Percentiles rank a stretch among this genome's conserved stretches.
Conservation (phyloP, 768 basidiomycete species). For the Nevesoporus exiguus region DNA sequence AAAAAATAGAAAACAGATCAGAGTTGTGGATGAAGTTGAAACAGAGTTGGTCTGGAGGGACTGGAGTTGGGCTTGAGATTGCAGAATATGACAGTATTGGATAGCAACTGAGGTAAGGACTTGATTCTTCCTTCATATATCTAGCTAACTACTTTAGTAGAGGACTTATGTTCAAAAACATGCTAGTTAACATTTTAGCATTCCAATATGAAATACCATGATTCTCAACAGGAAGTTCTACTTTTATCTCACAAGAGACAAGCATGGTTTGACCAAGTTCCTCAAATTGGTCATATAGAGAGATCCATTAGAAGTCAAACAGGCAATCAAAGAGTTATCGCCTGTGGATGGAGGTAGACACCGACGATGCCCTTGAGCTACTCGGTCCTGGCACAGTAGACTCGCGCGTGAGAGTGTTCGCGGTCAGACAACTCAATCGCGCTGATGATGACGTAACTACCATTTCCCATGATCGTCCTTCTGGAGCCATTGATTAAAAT, state of each 20-base stretch:
- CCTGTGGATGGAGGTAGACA: constrained; percentile 99
- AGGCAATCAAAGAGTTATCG: constrained; percentile 92
- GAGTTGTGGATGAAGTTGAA: too few relatives aligned
- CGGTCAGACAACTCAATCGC: constrained; percentile 83
- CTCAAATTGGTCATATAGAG: constrained; percentile 97
- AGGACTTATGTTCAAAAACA: too few relatives aligned
- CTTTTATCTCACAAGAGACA: constrained; percentile 92
- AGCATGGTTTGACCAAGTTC: constrained; percentile 94
- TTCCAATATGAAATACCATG: too few relatives aligned
- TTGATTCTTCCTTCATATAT: too few relatives aligned
- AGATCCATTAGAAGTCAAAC: constrained; percentile 93
- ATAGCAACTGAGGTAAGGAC: too few relatives aligned
- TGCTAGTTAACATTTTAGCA: too few relatives aligned
- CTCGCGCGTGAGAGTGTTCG: constrained; percentile 90
- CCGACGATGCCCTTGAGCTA: constrained; percentile 93
- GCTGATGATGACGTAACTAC: constrained; percentile 89
- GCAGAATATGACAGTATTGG: too few relatives aligned
- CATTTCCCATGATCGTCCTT: background rate
- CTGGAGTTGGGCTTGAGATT: too few relatives aligned
- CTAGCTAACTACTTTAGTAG: too few relatives aligned
- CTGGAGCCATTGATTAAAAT: background rate
- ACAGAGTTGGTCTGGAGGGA: too few relatives aligned
- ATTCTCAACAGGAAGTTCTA: constrained; percentile 99
- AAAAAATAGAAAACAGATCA: too few relatives aligned
- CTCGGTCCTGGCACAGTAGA: constrained; percentile 88